phyloP scores from a whole-genome alignment of 805 yeast genomes.

The Wickerhamomyces chaumierensis region DNA sequence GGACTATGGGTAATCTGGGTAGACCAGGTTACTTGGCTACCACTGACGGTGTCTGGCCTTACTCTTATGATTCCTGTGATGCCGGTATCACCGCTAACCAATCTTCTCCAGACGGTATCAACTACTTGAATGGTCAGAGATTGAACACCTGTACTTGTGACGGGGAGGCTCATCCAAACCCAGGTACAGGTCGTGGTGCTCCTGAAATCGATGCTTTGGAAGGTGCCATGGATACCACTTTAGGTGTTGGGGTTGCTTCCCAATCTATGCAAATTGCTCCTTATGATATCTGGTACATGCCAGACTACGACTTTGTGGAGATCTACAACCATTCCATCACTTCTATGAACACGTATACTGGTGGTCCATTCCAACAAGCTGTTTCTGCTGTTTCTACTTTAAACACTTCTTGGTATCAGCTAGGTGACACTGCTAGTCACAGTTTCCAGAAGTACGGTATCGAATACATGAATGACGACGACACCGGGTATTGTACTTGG shows the following conservation, averaged over 20 bases:
- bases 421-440: conserved; percentile 35
- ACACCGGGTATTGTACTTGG: conserved; percentile 74
- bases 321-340: conserved; percentile 61
- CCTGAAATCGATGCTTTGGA: conserved; percentile 92
- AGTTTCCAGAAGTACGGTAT: conserved; percentile 65
- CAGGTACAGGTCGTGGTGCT: conserved; percentile 85
- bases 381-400: conserved; percentile 73
- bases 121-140: conserved; percentile 77
- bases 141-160: conserved; percentile 69
- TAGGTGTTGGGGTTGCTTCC: conserved; percentile 52
- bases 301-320: conserved; percentile 74
- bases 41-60: conserved; percentile 94
- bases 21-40: conserved; percentile 84
- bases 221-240: conserved; percentile 56
- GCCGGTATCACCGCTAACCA: conserved; percentile 94
- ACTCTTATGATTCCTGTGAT: conserved; percentile 77
- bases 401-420: conserved; percentile 75
- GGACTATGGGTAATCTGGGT: conserved; percentile 91
- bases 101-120: conserved; percentile 80
- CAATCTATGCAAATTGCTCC: conserved; percentile 94
- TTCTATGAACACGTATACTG: conserved; percentile 76
- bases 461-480: conserved; percentile 66
- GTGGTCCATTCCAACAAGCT: conserved; percentile 93
- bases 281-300: conserved; percentile 86
- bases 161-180: conserved; percentile 80